Evolutionary conservation across 805 yeast species (phyloP).

Genomic region (Kluyveromyces starmeri): DNA sequence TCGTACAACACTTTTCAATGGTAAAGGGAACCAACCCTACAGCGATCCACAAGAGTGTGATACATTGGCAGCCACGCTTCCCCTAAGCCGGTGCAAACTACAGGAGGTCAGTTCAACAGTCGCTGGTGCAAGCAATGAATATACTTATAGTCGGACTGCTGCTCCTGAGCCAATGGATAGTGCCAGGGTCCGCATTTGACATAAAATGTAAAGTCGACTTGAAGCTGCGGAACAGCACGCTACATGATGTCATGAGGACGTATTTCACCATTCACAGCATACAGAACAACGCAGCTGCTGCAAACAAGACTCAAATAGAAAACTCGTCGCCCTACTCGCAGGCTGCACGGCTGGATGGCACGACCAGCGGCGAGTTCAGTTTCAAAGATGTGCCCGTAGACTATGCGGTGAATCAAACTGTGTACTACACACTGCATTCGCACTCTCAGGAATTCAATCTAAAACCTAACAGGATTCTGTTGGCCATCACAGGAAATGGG

Average conservation of each 20-base stretch:
- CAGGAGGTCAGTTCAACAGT: too few species aligned
- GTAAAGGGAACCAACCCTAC: too few species aligned
- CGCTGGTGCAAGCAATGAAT: too few species aligned
- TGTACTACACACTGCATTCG: constrained; percentile 23
- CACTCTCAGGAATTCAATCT: constrained; percentile 26
- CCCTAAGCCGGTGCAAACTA: too few species aligned
- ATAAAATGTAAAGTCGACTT: constrained; percentile 24
- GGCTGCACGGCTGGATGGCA: constrained; percentile 10
- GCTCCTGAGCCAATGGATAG: background rate
- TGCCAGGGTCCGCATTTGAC: constrained; percentile 12
- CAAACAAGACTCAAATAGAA: constrained; percentile 5
- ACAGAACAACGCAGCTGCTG: constrained; percentile 7
- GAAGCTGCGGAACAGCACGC: constrained; percentile 12
- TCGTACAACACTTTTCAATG: too few species aligned
- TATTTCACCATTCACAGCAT: constrained; percentile 23
- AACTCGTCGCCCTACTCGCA: constrained; percentile 14
- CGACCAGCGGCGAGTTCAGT: constrained; percentile 20
- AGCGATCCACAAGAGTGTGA: too few species aligned
- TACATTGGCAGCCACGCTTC: too few species aligned
- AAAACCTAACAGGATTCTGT: constrained; percentile 27
- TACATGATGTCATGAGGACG: constrained; percentile 16
- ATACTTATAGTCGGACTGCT: background rate
- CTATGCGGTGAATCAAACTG: constrained; percentile 17
- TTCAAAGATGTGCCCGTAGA: constrained; percentile 24
- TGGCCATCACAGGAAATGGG: constrained; percentile 15